Conservation (phyloP, 495 filamentous ascomycete genomes). For the Penicillium waksmanii region DNA sequence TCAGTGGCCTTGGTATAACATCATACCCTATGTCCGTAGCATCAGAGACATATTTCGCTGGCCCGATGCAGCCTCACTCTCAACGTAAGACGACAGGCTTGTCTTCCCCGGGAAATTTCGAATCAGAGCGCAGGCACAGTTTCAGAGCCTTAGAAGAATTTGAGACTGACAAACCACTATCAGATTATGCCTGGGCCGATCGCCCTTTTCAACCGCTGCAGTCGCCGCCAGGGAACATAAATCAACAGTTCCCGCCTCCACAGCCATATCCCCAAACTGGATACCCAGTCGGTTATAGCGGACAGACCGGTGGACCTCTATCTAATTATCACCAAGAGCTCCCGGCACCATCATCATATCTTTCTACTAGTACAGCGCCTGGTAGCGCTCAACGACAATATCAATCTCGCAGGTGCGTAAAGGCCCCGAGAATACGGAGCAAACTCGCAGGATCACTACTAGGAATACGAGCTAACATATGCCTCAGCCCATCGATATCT, state of each 20-base stretch:
- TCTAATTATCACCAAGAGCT: conserved; percentile 21
- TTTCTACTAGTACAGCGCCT: conserved; percentile 18
- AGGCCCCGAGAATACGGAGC: not conserved
- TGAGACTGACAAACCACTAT: conserved; percentile 11
- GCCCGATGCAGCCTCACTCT: conserved; percentile 33
- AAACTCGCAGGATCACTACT: not conserved
- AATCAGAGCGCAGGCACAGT: not conserved
- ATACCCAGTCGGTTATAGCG: conserved; percentile 22
- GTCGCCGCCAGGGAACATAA: conserved; percentile 22
- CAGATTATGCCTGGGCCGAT: conserved; percentile 32
- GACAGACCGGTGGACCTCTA: conserved; percentile 14
- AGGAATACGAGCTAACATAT: not conserved
- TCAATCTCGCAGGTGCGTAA: conserved; percentile 25
- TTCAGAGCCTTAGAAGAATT: not conserved
- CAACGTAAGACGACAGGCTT: conserved; percentile 20
- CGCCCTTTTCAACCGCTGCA: conserved; percentile 29
- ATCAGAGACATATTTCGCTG: conserved; percentile 31
- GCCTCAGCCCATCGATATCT: conserved; percentile 23
- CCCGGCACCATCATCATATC: conserved; percentile 20
- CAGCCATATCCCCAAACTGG: conserved; percentile 24
- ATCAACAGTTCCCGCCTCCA: conserved; percentile 21
- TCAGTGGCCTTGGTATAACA: conserved; percentile 26
- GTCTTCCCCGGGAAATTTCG: not conserved
- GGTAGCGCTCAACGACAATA: conserved; percentile 18
- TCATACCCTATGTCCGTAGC: conserved; percentile 33